Base-by-base conservation (phyloP, 2,329 filamentous ascomycete genomes). In the Rachicladosporium sp. region DNA sequence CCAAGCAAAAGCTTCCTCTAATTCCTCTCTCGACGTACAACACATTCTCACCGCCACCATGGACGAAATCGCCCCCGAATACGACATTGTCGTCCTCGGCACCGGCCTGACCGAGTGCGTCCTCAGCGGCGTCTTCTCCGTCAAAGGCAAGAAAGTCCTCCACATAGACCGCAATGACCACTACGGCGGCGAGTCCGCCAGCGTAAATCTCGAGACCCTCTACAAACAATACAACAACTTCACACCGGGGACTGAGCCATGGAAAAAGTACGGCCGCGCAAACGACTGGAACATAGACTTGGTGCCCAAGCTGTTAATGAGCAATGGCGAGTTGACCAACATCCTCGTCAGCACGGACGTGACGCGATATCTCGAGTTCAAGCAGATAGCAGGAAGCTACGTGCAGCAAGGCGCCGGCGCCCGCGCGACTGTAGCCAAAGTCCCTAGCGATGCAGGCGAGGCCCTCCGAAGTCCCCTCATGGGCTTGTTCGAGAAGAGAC, bases 281-380 rank as follows among this genome's bases (percentile, higher is more conserved):
- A 95, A 95, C 68, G 89, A 96, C 74, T 98, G 91, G 91, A 96
- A 95, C 73, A 93, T 98, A 65, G 93, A 98, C 62, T 76, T 98
- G 46, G 88, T 98, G 36, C 89, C 91, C 52, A 98, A 98, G 74
- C 80, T 98, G 57, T 77, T 98, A 64, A 96, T 98, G 88, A 87
- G 89, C 44, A 94, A 93, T 48, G 91, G 91, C 64, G 89, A 98
- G 69, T 73, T 98, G 60, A 96, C 89, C 62, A 96, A 96, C 68
- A 95, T 98, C 58, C 79, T 98, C 59, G 87, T 95, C 48, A 94
- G 88, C 37, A 96, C 89, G 66, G 87, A 95, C 46, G 67, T 71
- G 43, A 70, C 68, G 41, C 59, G 66, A 47, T 70, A 70, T 51
- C 63, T 70, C 47, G 68, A 70, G 51, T 71, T 71, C 60, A 69